A percentile compares a stretch with the other conserved stretches of the same genome.
Conservation (phyloP, 306 rosid genomes). For the Quercus agrifolia region DNA sequence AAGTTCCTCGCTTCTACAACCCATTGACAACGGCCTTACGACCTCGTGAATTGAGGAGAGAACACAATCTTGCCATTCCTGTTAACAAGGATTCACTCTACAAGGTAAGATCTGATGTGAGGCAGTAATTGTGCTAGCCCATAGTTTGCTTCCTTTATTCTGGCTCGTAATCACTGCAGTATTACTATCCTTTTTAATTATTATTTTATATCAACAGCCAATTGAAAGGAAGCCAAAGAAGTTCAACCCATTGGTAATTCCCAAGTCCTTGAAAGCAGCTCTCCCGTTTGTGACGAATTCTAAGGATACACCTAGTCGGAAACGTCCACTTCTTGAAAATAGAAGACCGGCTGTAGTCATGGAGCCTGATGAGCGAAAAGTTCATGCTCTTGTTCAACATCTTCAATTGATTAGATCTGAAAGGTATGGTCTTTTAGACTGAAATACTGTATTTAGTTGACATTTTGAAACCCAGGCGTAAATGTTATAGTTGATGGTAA, state of each 20-base stretch:
- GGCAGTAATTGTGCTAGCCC: background rate
- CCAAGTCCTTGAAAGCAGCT: constrained; percentile 57
- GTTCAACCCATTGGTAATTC: constrained; percentile 86
- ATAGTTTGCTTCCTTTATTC: background rate
- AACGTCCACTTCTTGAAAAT: constrained; percentile 44
- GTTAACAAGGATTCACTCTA: constrained; percentile 86
- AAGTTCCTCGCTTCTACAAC: constrained; percentile 74
- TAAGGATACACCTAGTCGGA: constrained; percentile 48
- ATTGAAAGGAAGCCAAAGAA: constrained; percentile 72
- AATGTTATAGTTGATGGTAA: too few relatives aligned
- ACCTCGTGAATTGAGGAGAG: constrained; percentile 90
- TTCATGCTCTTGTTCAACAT: constrained; percentile 56
- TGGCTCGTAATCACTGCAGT: background rate
- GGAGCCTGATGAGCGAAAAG: constrained; percentile 72
- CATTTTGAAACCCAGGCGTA: too few relatives aligned
- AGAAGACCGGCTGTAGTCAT: constrained; percentile 62
- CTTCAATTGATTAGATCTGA: too few relatives aligned
- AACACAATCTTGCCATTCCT: constrained; percentile 61
- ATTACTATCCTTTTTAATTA: background rate
- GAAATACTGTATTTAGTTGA: too few relatives aligned
- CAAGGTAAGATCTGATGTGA: constrained; percentile 48
- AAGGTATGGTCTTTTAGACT: too few relatives aligned
- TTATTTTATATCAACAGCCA: constrained; percentile 39
- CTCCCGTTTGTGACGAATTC: constrained; percentile 83
- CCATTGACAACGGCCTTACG: constrained; percentile 84